These are phyloP conservation scores for Boletus rex-veris DNA, from an alignment of 768 basidiomycete genomes.

Conservation along the genomic window DNA sequence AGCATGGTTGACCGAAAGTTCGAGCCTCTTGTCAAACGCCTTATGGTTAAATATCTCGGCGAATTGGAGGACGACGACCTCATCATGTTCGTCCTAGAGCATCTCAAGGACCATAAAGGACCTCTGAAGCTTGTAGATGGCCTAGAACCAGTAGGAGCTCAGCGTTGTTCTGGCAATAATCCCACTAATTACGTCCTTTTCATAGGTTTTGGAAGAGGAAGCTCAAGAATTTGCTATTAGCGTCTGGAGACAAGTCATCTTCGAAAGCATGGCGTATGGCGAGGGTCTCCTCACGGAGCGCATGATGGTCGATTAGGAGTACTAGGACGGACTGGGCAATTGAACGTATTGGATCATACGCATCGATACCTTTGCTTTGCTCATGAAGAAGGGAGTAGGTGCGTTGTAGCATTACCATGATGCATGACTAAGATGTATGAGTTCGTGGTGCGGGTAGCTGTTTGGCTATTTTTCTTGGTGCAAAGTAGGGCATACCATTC, in stretches of 20 bases:
- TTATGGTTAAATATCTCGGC: constrained; percentile 85
- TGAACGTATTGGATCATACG: constrained; percentile 17
- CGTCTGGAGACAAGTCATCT: constrained; percentile 90
- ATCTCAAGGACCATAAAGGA: constrained; percentile 85
- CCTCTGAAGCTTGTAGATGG: constrained; percentile 86
- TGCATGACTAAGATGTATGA: constrained; percentile 40
- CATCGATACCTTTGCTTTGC: constrained; percentile 26
- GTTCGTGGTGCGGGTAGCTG: constrained; percentile 27
- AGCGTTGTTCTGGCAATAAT: background rate
- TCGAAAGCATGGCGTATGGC: constrained; percentile 91
- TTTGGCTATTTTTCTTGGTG: constrained; percentile 18
- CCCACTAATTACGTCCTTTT: background rate
- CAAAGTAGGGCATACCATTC: constrained; percentile 29
- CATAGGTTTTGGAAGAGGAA: constrained; percentile 89
- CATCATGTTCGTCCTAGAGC: constrained; percentile 90
- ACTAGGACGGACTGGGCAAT: constrained; percentile 5
- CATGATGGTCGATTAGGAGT: constrained; percentile 67
- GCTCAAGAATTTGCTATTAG: constrained; percentile 71
- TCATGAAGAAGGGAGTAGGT: constrained; percentile 48
- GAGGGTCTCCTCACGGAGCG: constrained; percentile 86
- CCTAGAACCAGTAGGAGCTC: constrained; percentile 77
- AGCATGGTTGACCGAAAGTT: constrained; percentile 80
- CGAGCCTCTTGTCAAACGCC: constrained; percentile 75
- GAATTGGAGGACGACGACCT: constrained; percentile 93
- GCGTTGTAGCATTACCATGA: constrained; percentile 54